A percentile compares a stretch with the other conserved stretches of the same genome.
These are phyloP conservation scores for Phialophora verrucosa DNA, from an alignment of 2,329 filamentous ascomycete genomes.

Conservation along the genomic window DNA sequence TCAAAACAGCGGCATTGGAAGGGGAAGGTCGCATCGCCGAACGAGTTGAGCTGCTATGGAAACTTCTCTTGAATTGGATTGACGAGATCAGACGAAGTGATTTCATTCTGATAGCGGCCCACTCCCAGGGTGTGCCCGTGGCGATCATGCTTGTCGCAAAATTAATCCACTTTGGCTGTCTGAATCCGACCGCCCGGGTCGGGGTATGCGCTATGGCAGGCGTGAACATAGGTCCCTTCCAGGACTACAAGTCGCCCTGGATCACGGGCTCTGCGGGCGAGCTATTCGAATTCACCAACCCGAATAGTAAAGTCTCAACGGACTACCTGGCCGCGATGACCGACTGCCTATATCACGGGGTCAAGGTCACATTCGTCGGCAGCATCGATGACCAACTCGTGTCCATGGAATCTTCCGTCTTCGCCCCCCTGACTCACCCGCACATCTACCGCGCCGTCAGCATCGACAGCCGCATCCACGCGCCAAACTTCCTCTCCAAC, in stretches of 20 bases:
- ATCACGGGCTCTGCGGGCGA: slow-evolving; percentile 91
- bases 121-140: slow-evolving; percentile 95
- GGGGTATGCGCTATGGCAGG: slow-evolving; percentile 90
- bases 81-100: slow-evolving; percentile 87
- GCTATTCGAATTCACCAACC: slow-evolving; percentile 89
- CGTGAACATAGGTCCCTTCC: slow-evolving; percentile 89
- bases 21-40: slow-evolving; percentile 92
- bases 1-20: slow-evolving; percentile 93
- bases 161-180: slow-evolving; percentile 85
- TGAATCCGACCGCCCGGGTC: slow-evolving; percentile 68
- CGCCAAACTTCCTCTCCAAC: slow-evolving; percentile 91
- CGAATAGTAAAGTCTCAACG: slow-evolving; percentile 79
- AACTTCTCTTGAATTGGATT: slow-evolving; percentile 91
- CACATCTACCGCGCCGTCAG: slow-evolving; percentile 97
- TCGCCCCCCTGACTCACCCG: slow-evolving; percentile 83
- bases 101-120: slow-evolving; percentile 88
- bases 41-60: slow-evolving; percentile 91
- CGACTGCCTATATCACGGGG: slow-evolving; percentile 76
- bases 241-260: slow-evolving; percentile 87
- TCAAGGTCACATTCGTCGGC: slow-evolving; percentile 83
- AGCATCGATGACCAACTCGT: slow-evolving; percentile 98
- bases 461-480: slow-evolving; percentile 88
- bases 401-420: slow-evolving; percentile 89
- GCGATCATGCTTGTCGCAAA: slow-evolving; percentile 91
- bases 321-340: slow-evolving; percentile 79